A percentile compares a stretch with the other conserved stretches of the same genome.
These are phyloP conservation scores for Penicillium janthinellum DNA, from an alignment of 2,329 filamentous ascomycete genomes.

Conservation along the genomic window DNA sequence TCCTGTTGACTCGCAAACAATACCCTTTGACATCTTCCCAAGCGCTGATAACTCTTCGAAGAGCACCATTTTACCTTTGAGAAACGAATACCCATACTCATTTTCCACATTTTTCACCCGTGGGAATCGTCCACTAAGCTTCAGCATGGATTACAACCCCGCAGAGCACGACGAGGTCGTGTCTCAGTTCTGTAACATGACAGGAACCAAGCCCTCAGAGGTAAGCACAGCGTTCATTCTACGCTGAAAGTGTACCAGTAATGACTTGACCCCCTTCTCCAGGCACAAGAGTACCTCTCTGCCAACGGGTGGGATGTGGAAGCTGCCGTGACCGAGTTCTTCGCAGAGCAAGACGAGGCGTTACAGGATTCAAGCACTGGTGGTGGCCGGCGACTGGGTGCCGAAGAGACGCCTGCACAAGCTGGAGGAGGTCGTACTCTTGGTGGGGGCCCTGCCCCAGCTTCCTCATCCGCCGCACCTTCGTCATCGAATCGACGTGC, in stretches of 20 bases:
- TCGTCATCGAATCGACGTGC: conserved; percentile 30
- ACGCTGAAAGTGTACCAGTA: background rate
- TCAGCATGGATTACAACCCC: conserved; percentile 38
- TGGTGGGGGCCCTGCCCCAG: conserved; percentile 33
- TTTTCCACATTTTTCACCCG: too few species aligned
- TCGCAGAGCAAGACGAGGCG: conserved; percentile 50
- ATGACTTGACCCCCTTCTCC: background rate
- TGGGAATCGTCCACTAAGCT: conserved; percentile 3
- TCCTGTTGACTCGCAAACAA: conserved; percentile 3
- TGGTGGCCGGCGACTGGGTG: conserved; percentile 28
- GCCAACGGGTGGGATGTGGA: conserved; percentile 68
- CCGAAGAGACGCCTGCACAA: conserved; percentile 24
- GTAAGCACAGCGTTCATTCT: conserved; percentile 39
- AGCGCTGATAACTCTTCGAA: background rate
- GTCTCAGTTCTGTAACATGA: conserved; percentile 59
- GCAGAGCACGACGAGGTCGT: conserved; percentile 46
- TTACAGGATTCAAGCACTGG: conserved; percentile 35
- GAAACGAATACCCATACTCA: too few species aligned
- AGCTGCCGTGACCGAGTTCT: conserved; percentile 64
- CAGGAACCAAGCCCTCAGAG: conserved; percentile 53
- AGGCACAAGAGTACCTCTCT: conserved; percentile 70
- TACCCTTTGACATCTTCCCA: background rate
- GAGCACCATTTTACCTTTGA: too few species aligned
- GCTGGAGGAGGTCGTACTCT: conserved; percentile 36
- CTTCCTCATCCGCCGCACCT: conserved; percentile 34